Evolutionary conservation across 805 yeast species (phyloP), one percentile per base, ranked within the genome.

Genomic region (Saturnispora quitensis): DNA sequence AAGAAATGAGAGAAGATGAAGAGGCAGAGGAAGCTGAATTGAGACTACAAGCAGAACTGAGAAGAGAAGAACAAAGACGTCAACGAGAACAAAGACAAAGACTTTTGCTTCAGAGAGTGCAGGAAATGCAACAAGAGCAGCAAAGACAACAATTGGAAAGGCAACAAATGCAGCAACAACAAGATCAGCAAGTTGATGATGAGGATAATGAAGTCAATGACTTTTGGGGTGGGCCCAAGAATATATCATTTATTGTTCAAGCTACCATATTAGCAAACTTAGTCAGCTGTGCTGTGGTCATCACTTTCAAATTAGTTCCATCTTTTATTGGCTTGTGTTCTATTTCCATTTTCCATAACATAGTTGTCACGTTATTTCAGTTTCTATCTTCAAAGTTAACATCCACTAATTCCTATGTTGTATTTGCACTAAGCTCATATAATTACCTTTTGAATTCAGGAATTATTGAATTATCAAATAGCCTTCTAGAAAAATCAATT

Each of bases 271-370:
- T 64, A 25, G 52, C 58, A 2, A 62, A 62, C 43, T 40, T 60
- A 6, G 56, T 57, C n/a, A 52, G 59, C 1, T 40, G 58, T 10
- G 59, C 55, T 4, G 57, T 55, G 2, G 24, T 65, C 10, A 59
- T 62, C 8, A 45, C 54, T 7, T 57, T 63, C 27, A 63, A 63
- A 43, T 55, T 59, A 27, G 36, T 60, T 24, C 67, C 68, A 2
- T 56, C 64, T 2, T 47, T 59, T 33, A 33, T 59, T 13, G 66
- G 66, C 4, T 58, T 62, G 61, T 38, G 56, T 17, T 31, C 53
- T 13, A 47, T 61, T 36, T 58, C 53, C 20, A 17, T 56, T 13
- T 27, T 57, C n/a, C 54, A 56, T 38, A 47, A 56, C 3, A 18
- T 53, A 4, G 40, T 47, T 7, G 40, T 40, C 35, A 43, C n/a